Conservation (phyloP, 495 filamentous ascomycete genomes). For the Aspergillus sclerotioniger region DNA sequence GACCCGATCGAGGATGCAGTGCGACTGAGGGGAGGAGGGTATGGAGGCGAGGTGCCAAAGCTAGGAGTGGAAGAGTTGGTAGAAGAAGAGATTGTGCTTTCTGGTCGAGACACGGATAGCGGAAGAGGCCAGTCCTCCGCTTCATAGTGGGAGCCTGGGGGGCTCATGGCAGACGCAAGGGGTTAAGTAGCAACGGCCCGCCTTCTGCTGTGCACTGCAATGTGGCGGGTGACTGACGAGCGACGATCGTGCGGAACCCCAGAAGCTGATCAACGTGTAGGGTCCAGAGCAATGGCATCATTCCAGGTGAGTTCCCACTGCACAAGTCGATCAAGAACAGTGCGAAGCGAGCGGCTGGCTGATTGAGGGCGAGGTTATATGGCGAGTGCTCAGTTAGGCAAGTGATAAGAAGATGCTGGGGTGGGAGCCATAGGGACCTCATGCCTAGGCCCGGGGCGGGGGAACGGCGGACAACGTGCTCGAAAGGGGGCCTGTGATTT, state of each 20-base stretch:
- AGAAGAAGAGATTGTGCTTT: constrained; percentile 40
- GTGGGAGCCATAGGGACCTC: background rate
- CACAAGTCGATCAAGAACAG: background rate
- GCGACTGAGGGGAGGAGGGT: constrained; percentile 23
- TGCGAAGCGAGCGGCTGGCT: background rate
- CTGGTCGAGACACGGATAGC: constrained; percentile 23
- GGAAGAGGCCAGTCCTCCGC: constrained; percentile 38
- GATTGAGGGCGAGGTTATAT: background rate
- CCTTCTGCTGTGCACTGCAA: background rate
- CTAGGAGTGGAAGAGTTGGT: constrained; percentile 40
- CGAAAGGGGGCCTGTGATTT: background rate
- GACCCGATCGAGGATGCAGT: constrained; percentile 33
- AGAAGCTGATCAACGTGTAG: constrained; percentile 19
- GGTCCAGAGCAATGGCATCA: constrained; percentile 8
- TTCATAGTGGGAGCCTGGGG: constrained; percentile 23
- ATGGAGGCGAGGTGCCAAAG: constrained; percentile 29
- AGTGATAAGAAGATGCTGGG: background rate
- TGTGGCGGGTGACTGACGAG: constrained; percentile 1
- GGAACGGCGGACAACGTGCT: constrained; percentile 5
- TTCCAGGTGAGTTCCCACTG: background rate
- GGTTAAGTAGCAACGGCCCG: constrained; percentile 3
- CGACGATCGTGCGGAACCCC: constrained; percentile 24
- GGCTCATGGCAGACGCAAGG: constrained; percentile 27
- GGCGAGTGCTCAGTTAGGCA: background rate
- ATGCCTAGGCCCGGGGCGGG: background rate